Evolutionary conservation across 768 basidiomycete genomes (phyloP).

Genomic region (Termitomyces sp.): DNA sequence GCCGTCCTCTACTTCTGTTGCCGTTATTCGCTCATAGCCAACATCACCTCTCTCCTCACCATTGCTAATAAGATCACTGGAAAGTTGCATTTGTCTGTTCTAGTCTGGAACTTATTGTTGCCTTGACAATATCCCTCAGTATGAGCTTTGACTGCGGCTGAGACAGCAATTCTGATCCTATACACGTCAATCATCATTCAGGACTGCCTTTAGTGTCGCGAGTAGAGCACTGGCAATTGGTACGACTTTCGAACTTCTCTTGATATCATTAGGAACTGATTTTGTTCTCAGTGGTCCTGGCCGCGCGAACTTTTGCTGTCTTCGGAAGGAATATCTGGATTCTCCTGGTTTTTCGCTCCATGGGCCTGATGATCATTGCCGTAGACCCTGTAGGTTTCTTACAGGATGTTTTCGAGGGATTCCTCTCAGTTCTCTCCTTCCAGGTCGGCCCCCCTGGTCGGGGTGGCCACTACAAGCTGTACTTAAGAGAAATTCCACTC

Average conservation of each 20-base stretch:
- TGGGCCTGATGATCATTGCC: background rate
- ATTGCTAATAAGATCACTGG: slow-evolving; percentile 19
- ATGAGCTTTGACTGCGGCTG: background rate
- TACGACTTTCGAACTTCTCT: background rate
- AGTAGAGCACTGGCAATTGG: slow-evolving; percentile 4
- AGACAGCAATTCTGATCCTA: background rate
- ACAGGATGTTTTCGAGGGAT: background rate
- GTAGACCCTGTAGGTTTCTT: background rate
- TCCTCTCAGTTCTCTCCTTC: background rate
- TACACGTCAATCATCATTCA: background rate
- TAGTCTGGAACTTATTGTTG: background rate
- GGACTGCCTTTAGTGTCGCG: background rate
- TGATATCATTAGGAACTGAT: background rate
- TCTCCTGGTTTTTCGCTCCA: background rate
- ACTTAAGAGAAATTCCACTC: background rate
- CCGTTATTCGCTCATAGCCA: slow-evolving; percentile 27
- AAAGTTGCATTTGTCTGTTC: slow-evolving; percentile 6
- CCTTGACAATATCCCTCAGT: background rate
- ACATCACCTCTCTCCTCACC: slow-evolving; percentile 26
- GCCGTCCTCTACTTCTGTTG: slow-evolving; percentile 28
- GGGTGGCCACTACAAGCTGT: background rate
- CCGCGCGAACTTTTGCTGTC: background rate
- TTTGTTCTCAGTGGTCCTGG: background rate
- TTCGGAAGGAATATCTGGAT: background rate
- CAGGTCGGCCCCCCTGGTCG: slow-evolving; percentile 8